Base-by-base conservation (phyloP, 148 eudicot genomes). In the Cornus suecica region DNA sequence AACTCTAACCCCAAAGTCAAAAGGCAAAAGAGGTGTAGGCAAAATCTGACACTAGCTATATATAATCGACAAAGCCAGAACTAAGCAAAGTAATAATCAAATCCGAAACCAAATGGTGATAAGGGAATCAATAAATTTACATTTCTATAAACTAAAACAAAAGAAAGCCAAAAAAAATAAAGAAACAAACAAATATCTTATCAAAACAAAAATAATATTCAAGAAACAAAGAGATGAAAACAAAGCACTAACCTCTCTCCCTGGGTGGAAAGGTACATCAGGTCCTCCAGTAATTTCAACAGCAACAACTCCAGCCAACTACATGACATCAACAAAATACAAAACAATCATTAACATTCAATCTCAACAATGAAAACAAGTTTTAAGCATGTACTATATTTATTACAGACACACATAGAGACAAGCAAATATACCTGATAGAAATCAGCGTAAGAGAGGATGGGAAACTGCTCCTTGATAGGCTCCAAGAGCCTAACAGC, bases 261-360 rank as follows among this genome's bases (percentile, higher is more conserved):
- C 99, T 3, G 99, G 99, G 82, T 94, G 99, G 90, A 90, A 94
- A 29, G 97, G 96, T 76, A 94, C 76, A 69, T 94, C 98, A 71
- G 98, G 98, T 77, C 98, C 98, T 51, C 98, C 98, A 29, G 98
- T 90, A 32, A 94, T 75, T 69, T 94, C 95, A 72, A 94, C 98
- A 75, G 95, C 98, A 75, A 94, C 98, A 80, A 92, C 95, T 66
- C 98, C 96, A 79, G 96, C 96, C 79, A 91, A 82, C 96, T 91
- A 70, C 62, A 74, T 48, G 20, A 15, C 51, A 67, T 11, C n/a
- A n/a, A n/a, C n/a, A 22, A 1, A 5, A 70, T 27, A 67, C 74
- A 30, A 10, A 56, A n/a, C 2, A 18, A 64, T 63, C 14, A 42
- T 56, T 28, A 64, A 45, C 15, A 41, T 41, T 7, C 16, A 52